Evolutionary conservation across 768 basidiomycete species (phyloP), one percentile per base, ranked within the genome.

Genomic region (Mycena metata): DNA sequence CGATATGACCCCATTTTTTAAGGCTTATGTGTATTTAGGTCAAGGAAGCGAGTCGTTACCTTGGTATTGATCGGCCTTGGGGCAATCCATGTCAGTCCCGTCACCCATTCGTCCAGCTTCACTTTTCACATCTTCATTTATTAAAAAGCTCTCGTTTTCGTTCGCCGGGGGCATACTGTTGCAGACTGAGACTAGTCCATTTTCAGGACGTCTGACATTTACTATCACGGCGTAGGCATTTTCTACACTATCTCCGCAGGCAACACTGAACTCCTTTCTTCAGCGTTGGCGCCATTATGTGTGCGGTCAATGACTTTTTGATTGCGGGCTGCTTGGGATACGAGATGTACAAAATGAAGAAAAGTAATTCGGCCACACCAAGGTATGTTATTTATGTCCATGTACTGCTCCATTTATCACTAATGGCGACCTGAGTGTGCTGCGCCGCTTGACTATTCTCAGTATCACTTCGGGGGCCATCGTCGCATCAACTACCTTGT

Each of bases 391-490:
- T 47, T 11, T 23, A 8, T 19, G 23, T 21, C 11, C 21, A 16
- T 8, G 3, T 26, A 16, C 17, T 1, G 30, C 23, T 56, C n/a
- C 39, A 24, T 47, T 19, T 39, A 10, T 3, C 24, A 7, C 43
- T 59, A 3, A 63, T 24, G 12, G 7, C 19, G 13, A n/a, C 17
- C 49, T 12, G 45, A 70, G 69, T 15, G 24, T 65, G 23, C n/a
- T 67, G 35, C 66, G 67, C 45, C 66, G 67, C 2, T 19, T 65
- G 30, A 62, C 51, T 19, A 19, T 72, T 26, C 66, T 72, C 45
- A 62, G 54, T 19, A 16, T 72, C 23, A 55, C 60, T 21, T 72
- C 70, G 3, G 70, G 70, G 4, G 67, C 60, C 39, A 47, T 72
- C 50, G 70, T 72, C 9, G 70, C 70, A 7, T 54, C 60, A 24